Evolutionary conservation across 169 alveolate genomes (phyloP), one percentile per base, ranked within the genome.

Genomic region (Plasmodium vinckei): DNA sequence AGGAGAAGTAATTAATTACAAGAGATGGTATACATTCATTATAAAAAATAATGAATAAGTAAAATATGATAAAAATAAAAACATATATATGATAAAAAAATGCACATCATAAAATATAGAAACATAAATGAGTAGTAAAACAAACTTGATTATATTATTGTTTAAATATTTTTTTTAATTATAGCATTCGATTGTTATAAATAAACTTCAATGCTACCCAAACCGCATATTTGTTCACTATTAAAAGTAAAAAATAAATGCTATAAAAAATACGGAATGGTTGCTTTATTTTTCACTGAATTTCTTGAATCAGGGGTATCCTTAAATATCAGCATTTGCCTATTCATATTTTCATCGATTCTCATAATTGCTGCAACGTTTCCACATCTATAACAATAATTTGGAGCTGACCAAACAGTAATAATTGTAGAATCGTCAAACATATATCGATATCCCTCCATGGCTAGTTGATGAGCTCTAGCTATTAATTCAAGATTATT

Each of bases 391-490:
- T 98, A 98, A 93, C 99, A 99, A 93, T 99, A 99, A 93, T 99
- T 99, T 13, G 99, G 99, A 27, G 99, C 99, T 12, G 99, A 97
- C 96, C 98, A 99, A 19, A 99, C 97, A 2, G 99, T 99, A 25
- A 98, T 99, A 46, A 98, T 98, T 71, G 94, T 94, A 46, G 96
- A 94, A 60, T 97, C 99, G 86, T 98, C 99, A 69, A 87, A 63
- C 97, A 97, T 94, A 97, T 98, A 97, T 94, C 97, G 97, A 94
- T 97, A 99, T 53, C 99, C 99, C 68, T 98, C 99, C 99, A 99
- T 98, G 56, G 98, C 99, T 72, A 99, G 96, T 92, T 99, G 99
- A 92, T 99, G 99, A 10, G 99, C 99, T 84, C 99, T 94, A n/a
- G 99, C 99, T 82, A 99, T 98, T 69, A 98, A 92, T 57, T 96